These are phyloP conservation scores for Colletotrichum sp. DNA, from an alignment of 2,329 filamentous ascomycete genomes.

Conservation along the genomic window DNA sequence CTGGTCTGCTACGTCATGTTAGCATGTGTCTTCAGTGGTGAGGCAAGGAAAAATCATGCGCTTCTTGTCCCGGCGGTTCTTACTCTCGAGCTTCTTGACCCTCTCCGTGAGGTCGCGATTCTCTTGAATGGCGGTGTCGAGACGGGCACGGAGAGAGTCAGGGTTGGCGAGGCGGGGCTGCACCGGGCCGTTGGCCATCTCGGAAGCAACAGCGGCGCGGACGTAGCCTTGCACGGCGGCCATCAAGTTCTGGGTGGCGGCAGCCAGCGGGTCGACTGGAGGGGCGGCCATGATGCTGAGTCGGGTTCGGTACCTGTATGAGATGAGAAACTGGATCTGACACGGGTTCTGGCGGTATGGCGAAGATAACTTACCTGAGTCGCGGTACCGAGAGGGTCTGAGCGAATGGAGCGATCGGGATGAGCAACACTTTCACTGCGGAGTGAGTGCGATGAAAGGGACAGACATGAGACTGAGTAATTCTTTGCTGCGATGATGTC, in stretches of 20 bases:
- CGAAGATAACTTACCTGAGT: neutral
- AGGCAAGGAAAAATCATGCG: neutral
- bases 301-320: neutral
- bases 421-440: neutral
- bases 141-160: neutral
- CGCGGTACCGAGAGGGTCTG: neutral
- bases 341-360: neutral
- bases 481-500: neutral
- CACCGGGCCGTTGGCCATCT: neutral
- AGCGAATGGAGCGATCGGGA: neutral
- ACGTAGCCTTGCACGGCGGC: constrained; percentile 7
- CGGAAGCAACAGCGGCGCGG: neutral
- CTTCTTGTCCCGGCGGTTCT: neutral
- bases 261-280: constrained; percentile 4
- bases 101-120: constrained; percentile 3
- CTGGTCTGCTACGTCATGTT: neutral
- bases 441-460: neutral
- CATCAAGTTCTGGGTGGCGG: constrained; percentile 1
- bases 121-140: neutral
- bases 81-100: constrained; percentile 14
- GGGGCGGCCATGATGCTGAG: constrained; percentile 1
- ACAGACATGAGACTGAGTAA: neutral
- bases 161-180: neutral
- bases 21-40: neutral
- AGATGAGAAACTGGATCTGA: neutral